Conservation (phyloP, 2,329 filamentous ascomycete species). For the Pseudogymnoascus sp. region DNA sequence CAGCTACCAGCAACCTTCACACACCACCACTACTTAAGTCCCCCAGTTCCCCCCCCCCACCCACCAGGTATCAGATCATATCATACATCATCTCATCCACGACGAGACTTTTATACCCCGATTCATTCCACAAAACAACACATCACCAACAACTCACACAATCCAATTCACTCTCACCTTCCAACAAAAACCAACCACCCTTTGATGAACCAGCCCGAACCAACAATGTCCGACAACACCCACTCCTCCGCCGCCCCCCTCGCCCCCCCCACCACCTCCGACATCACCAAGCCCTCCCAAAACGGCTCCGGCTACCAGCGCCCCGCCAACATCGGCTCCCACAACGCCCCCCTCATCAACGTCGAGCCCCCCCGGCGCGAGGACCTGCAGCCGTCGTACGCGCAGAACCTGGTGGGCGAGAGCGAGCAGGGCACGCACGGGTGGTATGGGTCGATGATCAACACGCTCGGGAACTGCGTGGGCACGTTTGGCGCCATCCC, state of each 20-base stretch:
- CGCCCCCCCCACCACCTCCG: not conserved
- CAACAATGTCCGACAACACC: not conserved
- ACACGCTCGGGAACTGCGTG: conserved; percentile 62
- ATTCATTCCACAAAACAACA: not conserved
- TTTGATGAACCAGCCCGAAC: not conserved
- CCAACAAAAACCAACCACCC: not conserved
- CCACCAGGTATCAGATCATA: not conserved
- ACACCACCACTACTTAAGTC: not conserved
- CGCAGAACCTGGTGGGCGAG: conserved; percentile 51
- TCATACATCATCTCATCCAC: not conserved
- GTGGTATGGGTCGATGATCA: conserved; percentile 88
- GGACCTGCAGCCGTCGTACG: conserved; percentile 69
- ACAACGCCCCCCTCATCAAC: conserved; percentile 43
- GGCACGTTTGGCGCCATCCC: conserved; percentile 80
- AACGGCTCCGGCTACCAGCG: not conserved
- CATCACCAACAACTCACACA: not conserved
- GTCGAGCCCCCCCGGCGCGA: conserved; percentile 75
- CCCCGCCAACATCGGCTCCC: not conserved
- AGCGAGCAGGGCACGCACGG: conserved; percentile 63
- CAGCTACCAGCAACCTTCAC: not conserved
- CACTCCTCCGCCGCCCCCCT: not conserved
- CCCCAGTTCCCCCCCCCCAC: not conserved
- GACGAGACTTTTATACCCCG: not conserved
- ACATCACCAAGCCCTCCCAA: not conserved
- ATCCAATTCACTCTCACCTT: not conserved